Evolutionary conservation across 2,329 filamentous ascomycete genomes (phyloP).

Genomic region (Aspergillus aculeatus): DNA sequence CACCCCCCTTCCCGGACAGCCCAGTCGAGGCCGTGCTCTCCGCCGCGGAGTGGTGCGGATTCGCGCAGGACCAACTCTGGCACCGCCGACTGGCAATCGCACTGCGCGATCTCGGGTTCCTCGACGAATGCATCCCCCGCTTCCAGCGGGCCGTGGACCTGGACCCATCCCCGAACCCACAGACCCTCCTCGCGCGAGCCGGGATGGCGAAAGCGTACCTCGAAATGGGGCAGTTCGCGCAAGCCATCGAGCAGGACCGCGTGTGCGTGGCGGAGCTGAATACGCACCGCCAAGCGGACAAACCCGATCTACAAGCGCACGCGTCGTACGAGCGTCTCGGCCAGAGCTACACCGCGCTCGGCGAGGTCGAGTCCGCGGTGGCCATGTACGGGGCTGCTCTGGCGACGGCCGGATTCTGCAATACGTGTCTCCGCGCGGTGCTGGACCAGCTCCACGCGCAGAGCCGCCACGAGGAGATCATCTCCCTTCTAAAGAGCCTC

Average conservation of each 20-base stretch:
- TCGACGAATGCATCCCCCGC: slow-evolving; percentile 1
- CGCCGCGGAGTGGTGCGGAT: slow-evolving; percentile 4
- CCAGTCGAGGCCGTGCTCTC: slow-evolving; percentile 5
- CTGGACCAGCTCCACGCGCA: background rate
- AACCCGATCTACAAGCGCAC: background rate
- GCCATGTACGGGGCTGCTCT: background rate
- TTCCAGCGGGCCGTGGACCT: slow-evolving; percentile 7
- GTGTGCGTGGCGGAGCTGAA: slow-evolving; percentile 12
- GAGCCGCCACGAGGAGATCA: background rate
- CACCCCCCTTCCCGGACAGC: background rate
- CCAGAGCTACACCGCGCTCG: background rate
- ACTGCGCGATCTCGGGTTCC: background rate
- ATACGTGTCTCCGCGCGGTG: background rate
- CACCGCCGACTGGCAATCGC: slow-evolving; percentile 1
- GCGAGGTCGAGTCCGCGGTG: background rate
- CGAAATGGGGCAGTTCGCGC: background rate
- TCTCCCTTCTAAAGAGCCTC: background rate
- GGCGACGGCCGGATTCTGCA: background rate
- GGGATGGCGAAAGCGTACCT: slow-evolving; percentile 5
- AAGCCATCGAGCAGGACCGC: slow-evolving; percentile 22
- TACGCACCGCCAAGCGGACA: slow-evolving; percentile 16
- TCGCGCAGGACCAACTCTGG: slow-evolving; percentile 3
- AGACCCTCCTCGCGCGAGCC: background rate
- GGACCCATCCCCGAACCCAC: background rate
- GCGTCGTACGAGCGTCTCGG: background rate